Conservation (phyloP, 768 basidiomycete genomes). For the Imleria badia region DNA sequence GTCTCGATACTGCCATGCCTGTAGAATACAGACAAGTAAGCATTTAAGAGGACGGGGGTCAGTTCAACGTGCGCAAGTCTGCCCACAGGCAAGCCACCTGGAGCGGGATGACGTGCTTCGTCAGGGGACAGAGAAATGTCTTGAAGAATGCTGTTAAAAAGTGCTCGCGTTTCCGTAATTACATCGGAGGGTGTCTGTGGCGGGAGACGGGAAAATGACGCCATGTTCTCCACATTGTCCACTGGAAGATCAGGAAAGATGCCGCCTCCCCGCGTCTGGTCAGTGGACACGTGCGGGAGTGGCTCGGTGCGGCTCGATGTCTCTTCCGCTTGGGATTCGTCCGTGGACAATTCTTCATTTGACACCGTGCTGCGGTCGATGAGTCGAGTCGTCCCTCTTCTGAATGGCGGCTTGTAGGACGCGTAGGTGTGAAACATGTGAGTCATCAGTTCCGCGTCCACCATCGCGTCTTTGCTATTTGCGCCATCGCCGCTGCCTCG, state of each 20-base stretch:
- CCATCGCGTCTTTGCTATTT: slow-evolving; percentile 30
- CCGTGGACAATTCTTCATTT: neutral
- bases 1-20: slow-evolving; percentile 51
- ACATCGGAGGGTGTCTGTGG: slow-evolving; percentile 77
- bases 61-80: slow-evolving; percentile 60
- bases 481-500: slow-evolving; percentile 19
- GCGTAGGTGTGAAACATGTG: slow-evolving; percentile 89
- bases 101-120: neutral
- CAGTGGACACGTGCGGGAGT: slow-evolving; percentile 1
- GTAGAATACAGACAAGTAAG: slow-evolving; percentile 80
- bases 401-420: slow-evolving; percentile 71
- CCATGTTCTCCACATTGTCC: slow-evolving; percentile 1
- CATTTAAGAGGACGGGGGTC: slow-evolving; percentile 66
- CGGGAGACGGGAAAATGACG: slow-evolving; percentile 50
- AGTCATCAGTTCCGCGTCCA: slow-evolving; percentile 72
- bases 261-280: neutral
- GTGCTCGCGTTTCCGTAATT: slow-evolving; percentile 60
- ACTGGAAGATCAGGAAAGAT: slow-evolving; percentile 1
- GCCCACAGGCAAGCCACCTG: slow-evolving; percentile 15
- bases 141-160: slow-evolving; percentile 60
- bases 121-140: slow-evolving; percentile 31
- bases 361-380: slow-evolving; percentile 24
- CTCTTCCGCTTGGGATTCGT: slow-evolving; percentile 3
- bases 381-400: slow-evolving; percentile 47
- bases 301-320: neutral